Percentiles rank a stretch among this genome's conserved stretches.
Evolutionary conservation across 2,329 filamentous ascomycete species (phyloP).

Genomic region (Phyllosticta citriasiana): DNA sequence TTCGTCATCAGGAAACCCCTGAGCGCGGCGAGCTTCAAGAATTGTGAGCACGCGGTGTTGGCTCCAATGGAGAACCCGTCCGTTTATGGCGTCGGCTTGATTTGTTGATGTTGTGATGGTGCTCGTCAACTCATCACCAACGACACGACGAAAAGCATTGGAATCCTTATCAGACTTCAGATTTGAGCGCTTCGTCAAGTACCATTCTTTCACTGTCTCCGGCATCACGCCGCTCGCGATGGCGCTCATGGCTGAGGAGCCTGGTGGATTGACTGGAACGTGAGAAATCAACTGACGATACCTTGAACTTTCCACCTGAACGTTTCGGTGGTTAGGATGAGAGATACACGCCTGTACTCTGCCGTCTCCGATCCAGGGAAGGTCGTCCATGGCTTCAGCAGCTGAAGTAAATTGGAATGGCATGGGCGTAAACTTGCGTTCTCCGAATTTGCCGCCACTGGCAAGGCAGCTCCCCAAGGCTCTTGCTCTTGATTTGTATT

Average conservation of each 20-base stretch:
- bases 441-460: slow-evolving; percentile 42
- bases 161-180: background rate
- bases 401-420: slow-evolving; percentile 52
- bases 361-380: slow-evolving; percentile 54
- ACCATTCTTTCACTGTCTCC: background rate
- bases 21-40: slow-evolving; percentile 57
- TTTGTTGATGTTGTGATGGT: slow-evolving; percentile 51
- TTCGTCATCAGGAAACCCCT: slow-evolving; percentile 62
- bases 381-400: slow-evolving; percentile 44
- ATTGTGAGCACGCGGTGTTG: slow-evolving; percentile 53
- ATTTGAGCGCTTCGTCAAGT: background rate
- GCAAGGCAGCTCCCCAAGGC: slow-evolving; percentile 40
- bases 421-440: slow-evolving; percentile 40
- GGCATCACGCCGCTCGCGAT: slow-evolving; percentile 11
- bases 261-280: slow-evolving; percentile 46
- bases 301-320: background rate
- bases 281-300: background rate
- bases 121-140: slow-evolving; percentile 44
- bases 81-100: slow-evolving; percentile 46
- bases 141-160: slow-evolving; percentile 41
- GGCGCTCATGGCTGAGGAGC: slow-evolving; percentile 16
- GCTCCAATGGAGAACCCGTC: slow-evolving; percentile 53
- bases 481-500: slow-evolving; percentile 14
- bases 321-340: slow-evolving; percentile 57
- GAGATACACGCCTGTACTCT: slow-evolving; percentile 51